Conservation (phyloP, 1,284 basidiomycete species). For the Clitocybe nebularis region DNA sequence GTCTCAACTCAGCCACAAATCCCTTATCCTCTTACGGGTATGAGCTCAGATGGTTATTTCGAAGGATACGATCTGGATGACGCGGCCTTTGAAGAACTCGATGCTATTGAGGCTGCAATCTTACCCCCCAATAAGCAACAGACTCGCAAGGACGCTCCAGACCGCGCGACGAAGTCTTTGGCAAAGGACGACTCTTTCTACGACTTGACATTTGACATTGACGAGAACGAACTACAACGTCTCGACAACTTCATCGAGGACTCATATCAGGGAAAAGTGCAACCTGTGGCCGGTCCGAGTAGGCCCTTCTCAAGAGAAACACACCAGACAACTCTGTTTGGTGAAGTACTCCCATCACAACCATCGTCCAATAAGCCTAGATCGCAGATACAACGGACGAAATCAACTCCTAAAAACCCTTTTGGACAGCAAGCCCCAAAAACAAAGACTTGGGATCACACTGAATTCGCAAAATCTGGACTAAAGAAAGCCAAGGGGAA, state of each 20-base stretch:
- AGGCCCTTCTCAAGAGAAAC: conserved; percentile 35
- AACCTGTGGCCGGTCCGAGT: conserved; percentile 40
- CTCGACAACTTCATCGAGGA: conserved; percentile 51
- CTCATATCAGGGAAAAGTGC: conserved; percentile 33
- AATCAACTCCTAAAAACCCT: conserved; percentile 37
- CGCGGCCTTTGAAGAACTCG: conserved; percentile 55
- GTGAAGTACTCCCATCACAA: conserved; percentile 40
- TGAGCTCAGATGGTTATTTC: conserved; percentile 70
- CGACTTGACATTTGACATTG: conserved; percentile 53
- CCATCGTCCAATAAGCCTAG: conserved; percentile 29
- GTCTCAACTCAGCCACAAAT: not conserved
- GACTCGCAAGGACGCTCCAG: conserved; percentile 9
- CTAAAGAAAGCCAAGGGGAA: conserved; percentile 45
- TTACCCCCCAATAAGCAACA: conserved; percentile 21
- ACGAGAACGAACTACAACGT: conserved; percentile 47
- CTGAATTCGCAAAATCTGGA: conserved; percentile 77
- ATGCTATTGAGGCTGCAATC: conserved; percentile 63
- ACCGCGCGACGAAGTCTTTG: conserved; percentile 5
- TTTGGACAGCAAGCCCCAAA: conserved; percentile 56
- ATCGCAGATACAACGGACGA: conserved; percentile 37
- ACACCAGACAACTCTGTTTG: conserved; percentile 65
- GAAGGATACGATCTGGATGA: conserved; percentile 51
- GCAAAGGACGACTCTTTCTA: conserved; percentile 45
- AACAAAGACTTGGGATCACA: conserved; percentile 84
- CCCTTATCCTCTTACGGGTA: conserved; percentile 22